A percentile compares a stretch with the other conserved stretches of the same genome.
These are phyloP conservation scores for Pseudonitzschia pungens DNA, from an alignment of 108 stramenopile genomes.

Conservation along the genomic window DNA sequence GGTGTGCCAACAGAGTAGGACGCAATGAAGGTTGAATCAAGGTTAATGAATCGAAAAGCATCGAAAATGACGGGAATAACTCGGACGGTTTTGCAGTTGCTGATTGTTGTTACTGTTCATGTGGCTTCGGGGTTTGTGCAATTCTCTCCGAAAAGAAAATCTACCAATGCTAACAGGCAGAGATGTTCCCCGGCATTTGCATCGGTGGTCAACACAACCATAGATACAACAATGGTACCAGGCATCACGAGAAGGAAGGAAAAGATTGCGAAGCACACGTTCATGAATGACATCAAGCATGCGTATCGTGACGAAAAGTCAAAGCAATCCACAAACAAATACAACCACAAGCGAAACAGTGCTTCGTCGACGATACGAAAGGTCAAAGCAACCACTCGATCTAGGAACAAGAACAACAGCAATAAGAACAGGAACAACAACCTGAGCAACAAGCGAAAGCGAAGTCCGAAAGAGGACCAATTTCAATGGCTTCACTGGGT, in stretches of 20 bases:
- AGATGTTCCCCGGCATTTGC: neutral
- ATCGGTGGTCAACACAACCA: neutral
- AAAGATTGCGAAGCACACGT: neutral
- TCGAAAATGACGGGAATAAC: neutral
- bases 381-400: neutral
- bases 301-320: neutral
- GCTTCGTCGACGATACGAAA: neutral
- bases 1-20: too few relatives aligned
- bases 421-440: constrained; percentile 2
- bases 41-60: too few relatives aligned
- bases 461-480: constrained; percentile 2
- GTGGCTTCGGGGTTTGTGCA: constrained; percentile 3
- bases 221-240: neutral
- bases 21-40: too few relatives aligned
- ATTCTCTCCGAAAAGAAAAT: neutral
- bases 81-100: neutral
- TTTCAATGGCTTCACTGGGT: constrained; percentile 37
- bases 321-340: neutral
- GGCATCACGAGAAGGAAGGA: neutral
- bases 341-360: neutral
- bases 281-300: neutral
- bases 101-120: neutral
- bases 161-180: neutral
- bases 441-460: neutral
- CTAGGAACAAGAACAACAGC: neutral